Evolutionary conservation across 1,139 yeast species (phyloP).

Genomic region (Candida sanyaensis): DNA sequence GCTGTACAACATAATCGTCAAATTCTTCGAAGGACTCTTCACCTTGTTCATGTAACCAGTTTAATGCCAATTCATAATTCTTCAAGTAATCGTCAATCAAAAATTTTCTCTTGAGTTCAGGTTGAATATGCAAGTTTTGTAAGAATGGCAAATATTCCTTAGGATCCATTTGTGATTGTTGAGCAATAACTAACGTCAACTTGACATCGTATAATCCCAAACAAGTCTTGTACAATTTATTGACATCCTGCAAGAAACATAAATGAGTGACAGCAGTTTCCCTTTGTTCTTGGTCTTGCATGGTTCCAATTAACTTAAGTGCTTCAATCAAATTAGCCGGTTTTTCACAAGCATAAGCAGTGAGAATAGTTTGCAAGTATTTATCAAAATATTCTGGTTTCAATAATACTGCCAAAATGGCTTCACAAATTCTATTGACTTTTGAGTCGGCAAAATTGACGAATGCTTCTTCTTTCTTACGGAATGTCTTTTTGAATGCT

Average conservation of each 20-base stretch:
- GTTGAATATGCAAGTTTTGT: conserved; percentile 72
- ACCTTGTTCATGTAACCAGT: conserved; percentile 60
- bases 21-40: conserved; percentile 56
- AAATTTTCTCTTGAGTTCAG: conserved; percentile 67
- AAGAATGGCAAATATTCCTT: conserved; percentile 93
- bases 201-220: conserved; percentile 82
- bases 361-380: conserved; percentile 77
- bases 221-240: conserved; percentile 75
- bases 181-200: conserved; percentile 82
- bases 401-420: conserved; percentile 58
- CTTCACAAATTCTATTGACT: conserved; percentile 76
- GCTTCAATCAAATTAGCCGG: conserved; percentile 87
- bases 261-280: conserved; percentile 75
- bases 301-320: conserved; percentile 56
- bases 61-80: conserved; percentile 66
- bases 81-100: conserved; percentile 79
- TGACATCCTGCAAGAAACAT: conserved; percentile 90
- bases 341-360: conserved; percentile 89
- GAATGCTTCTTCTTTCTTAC: conserved; percentile 32
- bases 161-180: conserved; percentile 97
- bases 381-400: conserved; percentile 53
- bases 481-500: conserved; percentile 24
- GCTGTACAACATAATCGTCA: conserved; percentile 68
- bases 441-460: conserved; percentile 52
- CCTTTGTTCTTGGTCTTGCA: conserved; percentile 47